A percentile compares a stretch with the other conserved stretches of the same genome.
phyloP scores from a whole-genome alignment of 495 filamentous ascomycete species.

The Penicillium pancosmium region DNA sequence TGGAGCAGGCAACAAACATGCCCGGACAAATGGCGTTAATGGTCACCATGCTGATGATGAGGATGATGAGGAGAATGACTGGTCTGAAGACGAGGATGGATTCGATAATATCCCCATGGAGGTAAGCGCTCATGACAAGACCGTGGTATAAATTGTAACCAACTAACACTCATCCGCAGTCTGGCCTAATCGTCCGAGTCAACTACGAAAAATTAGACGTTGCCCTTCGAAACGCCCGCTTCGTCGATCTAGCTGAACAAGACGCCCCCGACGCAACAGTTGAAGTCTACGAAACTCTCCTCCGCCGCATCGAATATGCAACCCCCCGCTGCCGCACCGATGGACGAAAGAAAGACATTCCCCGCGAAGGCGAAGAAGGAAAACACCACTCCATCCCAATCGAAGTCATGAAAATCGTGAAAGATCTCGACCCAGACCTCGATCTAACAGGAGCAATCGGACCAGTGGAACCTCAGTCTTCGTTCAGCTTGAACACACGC shows the following conservation, averaged over 20 bases:
- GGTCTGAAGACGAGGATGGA: constrained; percentile 43
- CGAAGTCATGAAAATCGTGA: constrained; percentile 36
- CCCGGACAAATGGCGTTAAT: constrained; percentile 28
- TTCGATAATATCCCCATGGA: constrained; percentile 46
- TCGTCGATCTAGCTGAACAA: constrained; percentile 65
- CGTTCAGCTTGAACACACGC: constrained; percentile 24
- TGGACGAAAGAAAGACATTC: constrained; percentile 55
- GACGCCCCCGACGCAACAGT: constrained; percentile 55
- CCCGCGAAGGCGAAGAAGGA: constrained; percentile 55
- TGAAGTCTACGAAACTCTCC: constrained; percentile 72
- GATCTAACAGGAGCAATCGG: constrained; percentile 45
- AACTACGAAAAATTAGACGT: constrained; percentile 87
- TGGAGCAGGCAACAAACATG: constrained; percentile 10
- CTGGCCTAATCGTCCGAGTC: constrained; percentile 70
- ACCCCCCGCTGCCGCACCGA: constrained; percentile 66
- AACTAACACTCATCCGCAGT: constrained; percentile 28
- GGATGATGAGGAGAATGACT: constrained; percentile 40
- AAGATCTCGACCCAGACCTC: constrained; percentile 43
- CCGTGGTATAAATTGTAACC: too few species aligned
- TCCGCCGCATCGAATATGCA: constrained; percentile 68
- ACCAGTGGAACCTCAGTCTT: constrained; percentile 29
- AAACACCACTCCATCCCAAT: constrained; percentile 43
- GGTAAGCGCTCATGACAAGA: constrained; percentile 24
- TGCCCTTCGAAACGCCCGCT: constrained; percentile 73
- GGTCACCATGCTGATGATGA: constrained; percentile 28